phyloP scores from a whole-genome alignment of 768 basidiomycete species.

The Termitomyces eurrhizus region DNA sequence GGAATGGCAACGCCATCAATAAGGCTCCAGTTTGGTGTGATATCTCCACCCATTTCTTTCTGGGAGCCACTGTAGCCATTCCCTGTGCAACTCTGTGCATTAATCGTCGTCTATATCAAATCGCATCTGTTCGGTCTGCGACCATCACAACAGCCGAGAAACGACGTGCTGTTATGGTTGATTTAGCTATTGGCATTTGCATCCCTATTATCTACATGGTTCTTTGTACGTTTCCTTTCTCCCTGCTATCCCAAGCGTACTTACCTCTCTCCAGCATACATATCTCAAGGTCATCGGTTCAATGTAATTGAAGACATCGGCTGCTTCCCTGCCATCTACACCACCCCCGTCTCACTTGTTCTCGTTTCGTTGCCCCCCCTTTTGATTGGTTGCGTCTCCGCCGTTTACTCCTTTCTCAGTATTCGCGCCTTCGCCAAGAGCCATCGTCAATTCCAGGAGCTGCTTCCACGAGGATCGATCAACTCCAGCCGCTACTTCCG shows the following conservation, averaged over 20 bases:
- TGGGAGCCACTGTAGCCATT: slow-evolving; percentile 42
- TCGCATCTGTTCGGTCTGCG: slow-evolving; percentile 48
- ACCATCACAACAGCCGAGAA: slow-evolving; percentile 44
- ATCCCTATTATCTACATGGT: slow-evolving; percentile 40
- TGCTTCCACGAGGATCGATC: slow-evolving; percentile 32
- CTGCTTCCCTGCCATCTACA: slow-evolving; percentile 35
- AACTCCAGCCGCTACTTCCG: slow-evolving; percentile 45
- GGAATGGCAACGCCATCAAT: slow-evolving; percentile 57
- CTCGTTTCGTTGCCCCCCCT: slow-evolving; percentile 36
- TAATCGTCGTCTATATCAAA: slow-evolving; percentile 61
- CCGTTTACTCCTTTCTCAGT: slow-evolving; percentile 32
- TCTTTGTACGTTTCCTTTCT: slow-evolving; percentile 10
- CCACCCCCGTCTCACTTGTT: slow-evolving; percentile 30
- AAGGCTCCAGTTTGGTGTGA: slow-evolving; percentile 65
- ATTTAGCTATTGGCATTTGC: slow-evolving; percentile 49
- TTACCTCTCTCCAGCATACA: slow-evolving; percentile 31
- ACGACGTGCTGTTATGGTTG: slow-evolving; percentile 45
- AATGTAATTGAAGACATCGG: slow-evolving; percentile 45
- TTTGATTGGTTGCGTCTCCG: slow-evolving; percentile 34
- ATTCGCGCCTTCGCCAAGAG: slow-evolving; percentile 32
- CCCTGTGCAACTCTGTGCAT: slow-evolving; percentile 55
- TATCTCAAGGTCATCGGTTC: slow-evolving; percentile 45
- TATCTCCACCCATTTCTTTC: slow-evolving; percentile 44
- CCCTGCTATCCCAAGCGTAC: neutral
- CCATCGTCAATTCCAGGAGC: slow-evolving; percentile 33